A percentile compares a stretch with the other conserved stretches of the same genome.
Conservation (phyloP, 805 yeast genomes). For the Metschnikowia bowlesiae region DNA sequence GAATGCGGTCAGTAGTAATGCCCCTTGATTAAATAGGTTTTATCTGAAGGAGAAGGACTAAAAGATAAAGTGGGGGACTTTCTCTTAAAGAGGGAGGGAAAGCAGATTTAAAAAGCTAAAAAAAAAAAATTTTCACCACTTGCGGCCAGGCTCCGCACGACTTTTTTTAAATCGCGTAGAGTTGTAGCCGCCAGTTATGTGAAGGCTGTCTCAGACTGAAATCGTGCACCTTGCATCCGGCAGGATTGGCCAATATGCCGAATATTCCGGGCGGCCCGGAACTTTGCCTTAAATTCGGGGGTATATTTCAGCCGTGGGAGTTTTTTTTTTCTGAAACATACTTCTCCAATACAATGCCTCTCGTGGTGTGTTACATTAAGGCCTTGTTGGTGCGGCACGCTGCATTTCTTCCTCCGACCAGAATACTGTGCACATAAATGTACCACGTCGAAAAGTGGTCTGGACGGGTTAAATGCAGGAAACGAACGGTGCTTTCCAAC, state of each 20-base stretch:
- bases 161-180: constrained; percentile 2
- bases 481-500: too few species aligned
- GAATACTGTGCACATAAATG: too few species aligned
- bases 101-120: neutral
- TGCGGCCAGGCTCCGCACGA: constrained; percentile 3
- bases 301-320: too few species aligned
- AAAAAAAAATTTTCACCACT: constrained; percentile 2
- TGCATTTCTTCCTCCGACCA: too few species aligned
- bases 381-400: too few species aligned
- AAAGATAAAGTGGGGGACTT: constrained; percentile 1
- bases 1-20: constrained; percentile 1
- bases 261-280: neutral
- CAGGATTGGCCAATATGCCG: neutral
- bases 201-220: constrained; percentile 1
- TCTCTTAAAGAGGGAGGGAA: neutral
- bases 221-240: neutral
- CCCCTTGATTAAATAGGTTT: constrained; percentile 3
- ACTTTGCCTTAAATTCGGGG: neutral
- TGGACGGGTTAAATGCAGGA: too few species aligned
- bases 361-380: too few species aligned
- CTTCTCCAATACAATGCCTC: too few species aligned
- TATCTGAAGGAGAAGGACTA: neutral
- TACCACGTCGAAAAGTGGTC: too few species aligned
- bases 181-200: neutral
- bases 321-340: neutral